A percentile compares a stretch with the other conserved stretches of the same genome.
phyloP scores from a whole-genome alignment of 164 flowering plant species.

The Magnolia changhungtana region DNA sequence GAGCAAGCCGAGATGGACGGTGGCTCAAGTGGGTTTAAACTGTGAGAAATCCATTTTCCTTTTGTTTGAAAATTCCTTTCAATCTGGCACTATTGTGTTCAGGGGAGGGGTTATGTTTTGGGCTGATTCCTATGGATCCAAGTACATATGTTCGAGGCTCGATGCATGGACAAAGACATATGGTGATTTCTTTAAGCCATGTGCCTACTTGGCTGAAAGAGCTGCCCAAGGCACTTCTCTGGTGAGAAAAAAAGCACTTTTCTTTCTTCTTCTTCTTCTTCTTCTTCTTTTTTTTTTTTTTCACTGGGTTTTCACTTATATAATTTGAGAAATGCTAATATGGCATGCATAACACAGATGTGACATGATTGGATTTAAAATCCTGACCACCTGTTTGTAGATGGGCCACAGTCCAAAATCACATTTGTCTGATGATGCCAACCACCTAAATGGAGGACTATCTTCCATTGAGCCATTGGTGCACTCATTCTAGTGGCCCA shows the following conservation, averaged over 20 bases:
- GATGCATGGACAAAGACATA: slow-evolving; percentile 67
- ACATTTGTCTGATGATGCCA: background rate
- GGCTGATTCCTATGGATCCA: slow-evolving; percentile 84
- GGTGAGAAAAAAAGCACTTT: slow-evolving; percentile 38
- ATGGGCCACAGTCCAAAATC: background rate
- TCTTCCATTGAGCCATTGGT: too few relatives aligned
- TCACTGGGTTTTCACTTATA: background rate
- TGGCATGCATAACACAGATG: too few relatives aligned
- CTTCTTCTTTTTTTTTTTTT: too few relatives aligned
- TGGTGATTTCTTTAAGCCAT: slow-evolving; percentile 86
- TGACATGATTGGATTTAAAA: too few relatives aligned
- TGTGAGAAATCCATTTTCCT: too few relatives aligned
- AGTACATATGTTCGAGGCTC: slow-evolving; percentile 72
- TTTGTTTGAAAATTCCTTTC: too few relatives aligned
- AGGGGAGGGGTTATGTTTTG: slow-evolving; percentile 93
- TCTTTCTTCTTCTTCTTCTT: background rate
- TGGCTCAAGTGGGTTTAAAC: too few relatives aligned
- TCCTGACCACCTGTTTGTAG: background rate
- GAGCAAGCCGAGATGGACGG: too few relatives aligned
- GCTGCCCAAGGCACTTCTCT: slow-evolving; percentile 67
- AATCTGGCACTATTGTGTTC: slow-evolving; percentile 12
- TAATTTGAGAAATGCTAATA: background rate
- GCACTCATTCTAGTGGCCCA: too few relatives aligned
- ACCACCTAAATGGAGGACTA: too few relatives aligned
- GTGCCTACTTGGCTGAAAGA: slow-evolving; percentile 72